Percentiles rank a stretch among this genome's conserved stretches.
Evolutionary conservation across 2,329 filamentous ascomycete genomes (phyloP).

Genomic region (Catunica adiposa): DNA sequence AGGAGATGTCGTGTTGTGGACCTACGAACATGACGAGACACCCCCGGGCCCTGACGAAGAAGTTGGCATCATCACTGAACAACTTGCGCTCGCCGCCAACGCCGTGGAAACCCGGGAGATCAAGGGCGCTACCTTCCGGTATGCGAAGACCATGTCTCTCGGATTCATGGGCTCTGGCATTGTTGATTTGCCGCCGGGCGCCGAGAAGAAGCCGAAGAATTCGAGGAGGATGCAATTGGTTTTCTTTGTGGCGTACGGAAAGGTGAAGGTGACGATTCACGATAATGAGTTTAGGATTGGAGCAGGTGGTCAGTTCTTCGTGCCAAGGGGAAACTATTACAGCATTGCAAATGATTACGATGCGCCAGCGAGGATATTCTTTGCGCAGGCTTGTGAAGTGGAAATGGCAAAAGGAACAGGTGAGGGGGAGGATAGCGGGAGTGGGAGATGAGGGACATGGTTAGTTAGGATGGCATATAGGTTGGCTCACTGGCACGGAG

Average conservation of each 20-base stretch:
- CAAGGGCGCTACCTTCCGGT: conserved; percentile 57
- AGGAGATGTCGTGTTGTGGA: conserved; percentile 49
- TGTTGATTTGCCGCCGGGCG: conserved; percentile 70
- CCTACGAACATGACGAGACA: conserved; percentile 36
- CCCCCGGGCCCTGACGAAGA: conserved; percentile 39
- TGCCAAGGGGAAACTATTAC: conserved; percentile 90
- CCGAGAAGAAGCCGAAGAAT: conserved; percentile 81
- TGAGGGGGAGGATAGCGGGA: conserved; percentile 19
- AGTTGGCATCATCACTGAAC: conserved; percentile 36
- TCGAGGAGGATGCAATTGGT: conserved; percentile 92
- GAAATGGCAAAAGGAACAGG: conserved; percentile 22
- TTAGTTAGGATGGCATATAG: too few species aligned
- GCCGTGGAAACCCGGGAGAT: conserved; percentile 43
- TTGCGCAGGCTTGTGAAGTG: conserved; percentile 67
- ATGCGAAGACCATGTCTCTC: conserved; percentile 70
- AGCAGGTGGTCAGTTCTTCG: conserved; percentile 82
- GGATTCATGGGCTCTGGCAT: conserved; percentile 82
- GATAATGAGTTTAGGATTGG: conserved; percentile 65
- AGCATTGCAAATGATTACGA: conserved; percentile 70
- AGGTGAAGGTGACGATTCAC: conserved; percentile 63
- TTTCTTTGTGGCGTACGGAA: conserved; percentile 77
- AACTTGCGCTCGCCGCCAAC: conserved; percentile 38
- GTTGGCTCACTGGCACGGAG: too few species aligned
- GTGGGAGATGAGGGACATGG: neutral
- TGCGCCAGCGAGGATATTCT: conserved; percentile 65